A percentile compares a stretch with the other conserved stretches of the same genome.
These are phyloP conservation scores for Ormosia semicastrata DNA, from an alignment of 306 rosid genomes.

Conservation along the genomic window DNA sequence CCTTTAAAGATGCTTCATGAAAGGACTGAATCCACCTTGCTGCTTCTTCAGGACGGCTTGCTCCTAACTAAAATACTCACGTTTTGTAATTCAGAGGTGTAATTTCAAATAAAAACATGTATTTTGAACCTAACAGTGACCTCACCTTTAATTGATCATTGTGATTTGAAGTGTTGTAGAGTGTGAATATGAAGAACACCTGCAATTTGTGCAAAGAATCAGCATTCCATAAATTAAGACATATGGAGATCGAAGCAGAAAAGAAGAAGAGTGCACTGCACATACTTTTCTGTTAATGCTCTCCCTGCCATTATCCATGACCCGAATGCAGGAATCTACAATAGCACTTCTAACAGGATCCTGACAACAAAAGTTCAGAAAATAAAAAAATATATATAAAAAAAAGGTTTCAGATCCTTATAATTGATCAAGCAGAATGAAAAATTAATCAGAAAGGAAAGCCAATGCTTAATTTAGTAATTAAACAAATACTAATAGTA, in stretches of 20 bases:
- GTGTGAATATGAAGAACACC: slow-evolving; percentile 82
- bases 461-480: slow-evolving; percentile 1
- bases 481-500: neutral
- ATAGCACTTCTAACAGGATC: slow-evolving; percentile 82
- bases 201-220: slow-evolving; percentile 37
- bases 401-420: slow-evolving; percentile 21
- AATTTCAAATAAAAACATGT: slow-evolving; percentile 13
- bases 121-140: neutral
- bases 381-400: too few relatives aligned
- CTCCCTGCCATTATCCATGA: slow-evolving; percentile 83
- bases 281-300: slow-evolving; percentile 80
- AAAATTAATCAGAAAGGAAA: neutral
- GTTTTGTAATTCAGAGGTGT: neutral
- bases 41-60: slow-evolving; percentile 93
- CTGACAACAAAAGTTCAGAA: slow-evolving; percentile 35
- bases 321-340: slow-evolving; percentile 79
- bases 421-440: slow-evolving; percentile 4
- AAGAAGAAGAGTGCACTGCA: neutral
- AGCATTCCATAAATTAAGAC: slow-evolving; percentile 23
- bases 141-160: slow-evolving; percentile 85
- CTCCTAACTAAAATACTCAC: slow-evolving; percentile 68
- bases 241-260: neutral
- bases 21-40: slow-evolving; percentile 90
- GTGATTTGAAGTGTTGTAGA: slow-evolving; percentile 75
- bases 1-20: slow-evolving; percentile 80